Conservation (phyloP, 2,329 filamentous ascomycete species). For the Phaeosphaeria sp. region DNA sequence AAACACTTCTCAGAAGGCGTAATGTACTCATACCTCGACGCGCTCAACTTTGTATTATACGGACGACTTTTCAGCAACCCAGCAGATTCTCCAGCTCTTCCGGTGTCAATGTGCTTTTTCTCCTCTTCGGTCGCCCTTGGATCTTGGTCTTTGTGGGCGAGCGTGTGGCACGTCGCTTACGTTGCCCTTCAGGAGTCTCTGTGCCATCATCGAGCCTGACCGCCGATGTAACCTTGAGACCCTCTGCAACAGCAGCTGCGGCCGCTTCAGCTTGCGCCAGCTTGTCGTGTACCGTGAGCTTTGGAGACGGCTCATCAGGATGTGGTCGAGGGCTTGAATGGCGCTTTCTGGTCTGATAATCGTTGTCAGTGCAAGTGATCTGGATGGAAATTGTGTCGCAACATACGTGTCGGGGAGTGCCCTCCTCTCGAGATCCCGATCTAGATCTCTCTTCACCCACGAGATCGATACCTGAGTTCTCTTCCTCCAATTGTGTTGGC, state of each 20-base stretch:
- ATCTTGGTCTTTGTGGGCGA: constrained; percentile 55
- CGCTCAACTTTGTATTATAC: no score
- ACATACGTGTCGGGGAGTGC: constrained; percentile 47
- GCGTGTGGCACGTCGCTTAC: constrained; percentile 30
- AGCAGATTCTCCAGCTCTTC: constrained; percentile 69
- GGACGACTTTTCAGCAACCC: constrained; percentile 26
- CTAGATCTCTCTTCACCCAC: constrained; percentile 23
- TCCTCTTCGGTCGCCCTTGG: constrained; percentile 65
- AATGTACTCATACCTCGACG: no score
- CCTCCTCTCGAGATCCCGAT: constrained; percentile 30
- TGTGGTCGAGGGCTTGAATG: constrained; percentile 47
- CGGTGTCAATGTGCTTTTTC: constrained; percentile 76
- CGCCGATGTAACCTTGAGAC: constrained; percentile 13
- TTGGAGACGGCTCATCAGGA: constrained; percentile 47
- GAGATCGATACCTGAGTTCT: constrained; percentile 40
- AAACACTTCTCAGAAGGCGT: not conserved
- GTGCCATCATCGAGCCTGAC: constrained; percentile 20
- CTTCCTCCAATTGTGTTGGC: constrained; percentile 35
- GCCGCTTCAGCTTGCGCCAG: constrained; percentile 52
- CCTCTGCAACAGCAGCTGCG: constrained; percentile 46
- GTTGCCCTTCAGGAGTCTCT: constrained; percentile 26
- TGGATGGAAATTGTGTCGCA: constrained; percentile 33
- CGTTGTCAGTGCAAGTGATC: constrained; percentile 36
- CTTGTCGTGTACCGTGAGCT: constrained; percentile 56
- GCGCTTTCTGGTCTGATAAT: constrained; percentile 45